phyloP scores from a whole-genome alignment of 2,329 filamentous ascomycete species.

The Proliferodiscus dingleyae region DNA sequence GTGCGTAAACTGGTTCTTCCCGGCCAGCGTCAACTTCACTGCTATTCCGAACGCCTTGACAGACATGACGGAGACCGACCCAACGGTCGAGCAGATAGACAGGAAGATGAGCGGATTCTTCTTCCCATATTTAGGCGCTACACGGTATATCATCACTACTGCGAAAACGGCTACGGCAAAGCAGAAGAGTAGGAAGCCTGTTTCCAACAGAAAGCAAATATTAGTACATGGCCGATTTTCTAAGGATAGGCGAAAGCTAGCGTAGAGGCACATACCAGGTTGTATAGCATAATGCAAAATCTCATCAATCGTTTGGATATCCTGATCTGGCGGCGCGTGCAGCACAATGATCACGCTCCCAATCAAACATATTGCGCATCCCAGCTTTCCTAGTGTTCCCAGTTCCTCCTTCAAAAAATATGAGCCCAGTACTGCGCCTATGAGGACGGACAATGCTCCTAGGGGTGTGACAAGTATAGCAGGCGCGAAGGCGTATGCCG shows the following conservation, averaged over 20 bases:
- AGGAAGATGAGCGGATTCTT: constrained; percentile 95
- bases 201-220: background rate
- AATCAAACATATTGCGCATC: constrained; percentile 92
- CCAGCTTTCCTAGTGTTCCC: constrained; percentile 86
- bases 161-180: constrained; percentile 76
- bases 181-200: constrained; percentile 89
- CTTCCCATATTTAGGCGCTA: constrained; percentile 85
- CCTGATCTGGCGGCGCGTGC: constrained; percentile 90
- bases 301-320: constrained; percentile 85
- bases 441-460: constrained; percentile 88
- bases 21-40: constrained; percentile 86
- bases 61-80: constrained; percentile 97
- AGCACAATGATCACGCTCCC: constrained; percentile 96
- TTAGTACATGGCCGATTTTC: background rate
- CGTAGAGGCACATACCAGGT: constrained; percentile 57
- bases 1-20: constrained; percentile 92
- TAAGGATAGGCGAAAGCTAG: background rate
- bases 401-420: constrained; percentile 91
- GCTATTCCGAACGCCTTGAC: constrained; percentile 98
- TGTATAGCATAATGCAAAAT: constrained; percentile 87
- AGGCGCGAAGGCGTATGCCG: constrained; percentile 94
- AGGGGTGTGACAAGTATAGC: constrained; percentile 97
- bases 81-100: constrained; percentile 95
- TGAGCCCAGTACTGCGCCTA: constrained; percentile 88
- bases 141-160: constrained; percentile 90